phyloP scores from a whole-genome alignment of 2,329 filamentous ascomycete species.

The Botrytis cinerea region DNA sequence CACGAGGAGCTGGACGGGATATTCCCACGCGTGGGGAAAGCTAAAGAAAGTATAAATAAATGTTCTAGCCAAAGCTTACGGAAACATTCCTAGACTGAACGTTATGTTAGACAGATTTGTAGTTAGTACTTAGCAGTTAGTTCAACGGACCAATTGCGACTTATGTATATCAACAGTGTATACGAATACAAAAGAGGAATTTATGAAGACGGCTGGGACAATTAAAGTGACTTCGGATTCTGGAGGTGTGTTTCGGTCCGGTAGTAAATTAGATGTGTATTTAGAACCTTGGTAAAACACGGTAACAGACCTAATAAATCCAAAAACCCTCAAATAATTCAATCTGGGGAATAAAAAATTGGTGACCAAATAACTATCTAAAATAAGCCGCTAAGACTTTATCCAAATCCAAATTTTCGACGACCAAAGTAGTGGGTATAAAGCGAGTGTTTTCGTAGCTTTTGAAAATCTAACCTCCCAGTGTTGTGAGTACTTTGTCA shows the following conservation, averaged over 20 bases:
- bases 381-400: background rate
- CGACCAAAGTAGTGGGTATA: slow-evolving; percentile 17
- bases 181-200: background rate
- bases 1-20: background rate
- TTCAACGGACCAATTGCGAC: background rate
- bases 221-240: background rate
- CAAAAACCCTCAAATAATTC: background rate
- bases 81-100: background rate
- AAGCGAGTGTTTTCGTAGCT: slow-evolving; percentile 11
- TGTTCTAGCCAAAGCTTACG: background rate
- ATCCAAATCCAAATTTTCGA: background rate
- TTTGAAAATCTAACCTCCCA: slow-evolving; percentile 15
- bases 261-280: background rate
- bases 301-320: background rate
- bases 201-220: background rate
- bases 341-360: background rate
- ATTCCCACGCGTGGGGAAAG: background rate
- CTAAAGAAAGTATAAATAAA: background rate
- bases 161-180: background rate
- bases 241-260: background rate
- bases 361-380: slow-evolving; percentile 19
- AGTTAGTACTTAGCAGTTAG: too few relatives aligned
- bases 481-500: background rate
- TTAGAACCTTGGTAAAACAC: background rate
- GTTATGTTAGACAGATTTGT: background rate